A percentile compares a stretch with the other conserved stretches of the same genome.
These are phyloP conservation scores for Thamnidium elegans DNA, from an alignment of 192 early-diverging fungal genomes.

Conservation along the genomic window DNA sequence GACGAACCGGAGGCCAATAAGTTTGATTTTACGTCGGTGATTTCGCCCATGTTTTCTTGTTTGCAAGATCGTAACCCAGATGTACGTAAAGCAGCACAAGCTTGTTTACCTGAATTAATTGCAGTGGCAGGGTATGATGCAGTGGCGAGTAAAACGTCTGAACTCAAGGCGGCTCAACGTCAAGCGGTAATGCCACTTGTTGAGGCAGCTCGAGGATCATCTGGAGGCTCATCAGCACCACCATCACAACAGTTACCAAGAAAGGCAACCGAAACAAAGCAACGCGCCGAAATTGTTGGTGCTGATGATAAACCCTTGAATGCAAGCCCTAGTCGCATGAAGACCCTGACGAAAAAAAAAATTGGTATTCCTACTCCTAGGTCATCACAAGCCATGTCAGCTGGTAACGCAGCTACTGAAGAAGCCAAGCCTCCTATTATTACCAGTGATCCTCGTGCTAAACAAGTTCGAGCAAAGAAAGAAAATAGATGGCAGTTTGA, in stretches of 20 bases:
- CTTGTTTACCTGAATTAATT: slow-evolving; percentile 66
- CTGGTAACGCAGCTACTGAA: slow-evolving; percentile 15
- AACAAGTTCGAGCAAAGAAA: slow-evolving; percentile 65
- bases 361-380: slow-evolving; percentile 16
- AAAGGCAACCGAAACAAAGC: neutral
- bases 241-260: slow-evolving; percentile 1
- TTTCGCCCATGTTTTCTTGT: slow-evolving; percentile 73
- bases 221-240: slow-evolving; percentile 6
- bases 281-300: neutral
- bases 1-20: slow-evolving; percentile 14
- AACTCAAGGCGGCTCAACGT: slow-evolving; percentile 73
- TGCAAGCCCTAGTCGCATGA: neutral
- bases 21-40: slow-evolving; percentile 20
- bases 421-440: slow-evolving; percentile 50
- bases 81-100: slow-evolving; percentile 83
- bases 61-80: slow-evolving; percentile 87
- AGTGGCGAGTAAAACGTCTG: slow-evolving; percentile 67
- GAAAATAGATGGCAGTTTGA: slow-evolving; percentile 78
- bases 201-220: slow-evolving; percentile 56
- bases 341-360: slow-evolving; percentile 3
- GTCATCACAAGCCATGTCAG: slow-evolving; percentile 2
- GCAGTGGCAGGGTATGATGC: slow-evolving; percentile 67
- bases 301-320: neutral
- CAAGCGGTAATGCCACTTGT: slow-evolving; percentile 73
- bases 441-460: slow-evolving; percentile 60